Percentiles rank a stretch among this genome's conserved stretches.
These are phyloP conservation scores for Gonium pectorale DNA, from an alignment of 139 green algal species.

Conservation along the genomic window DNA sequence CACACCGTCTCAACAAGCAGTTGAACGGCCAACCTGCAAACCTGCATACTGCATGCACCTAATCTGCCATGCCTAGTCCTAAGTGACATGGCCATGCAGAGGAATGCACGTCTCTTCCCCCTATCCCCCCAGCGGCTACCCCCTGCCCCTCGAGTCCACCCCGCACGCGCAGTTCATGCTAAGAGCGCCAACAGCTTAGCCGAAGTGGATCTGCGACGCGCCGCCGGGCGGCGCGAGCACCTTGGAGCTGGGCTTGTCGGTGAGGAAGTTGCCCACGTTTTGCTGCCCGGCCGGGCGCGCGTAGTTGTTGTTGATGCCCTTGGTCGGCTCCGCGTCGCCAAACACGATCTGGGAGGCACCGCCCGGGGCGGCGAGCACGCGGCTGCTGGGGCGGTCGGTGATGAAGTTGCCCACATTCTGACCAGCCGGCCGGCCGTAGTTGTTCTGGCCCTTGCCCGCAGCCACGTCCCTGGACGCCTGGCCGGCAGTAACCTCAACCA, in stretches of 20 bases:
- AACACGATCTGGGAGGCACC: constrained; percentile 56
- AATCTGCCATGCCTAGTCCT: no score
- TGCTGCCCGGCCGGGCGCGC: constrained; percentile 19
- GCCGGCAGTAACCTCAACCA: constrained; percentile 40
- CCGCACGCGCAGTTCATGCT: no score
- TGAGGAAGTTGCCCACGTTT: constrained; percentile 68
- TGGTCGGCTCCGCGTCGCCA: constrained; percentile 17
- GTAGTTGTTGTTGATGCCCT: constrained; percentile 47
- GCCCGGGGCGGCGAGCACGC: constrained; percentile 85
- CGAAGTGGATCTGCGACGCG: constrained; percentile 33
- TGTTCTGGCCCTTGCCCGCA: constrained; percentile 46
- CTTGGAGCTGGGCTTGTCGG: constrained; percentile 41
- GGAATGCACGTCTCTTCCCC: no score
- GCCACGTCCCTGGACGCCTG: constrained; percentile 24
- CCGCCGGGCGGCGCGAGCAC: constrained; percentile 26
- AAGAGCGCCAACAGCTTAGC: no score
- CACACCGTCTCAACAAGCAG: no score
- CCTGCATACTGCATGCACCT: no score
- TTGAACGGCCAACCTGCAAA: no score
- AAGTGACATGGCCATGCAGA: no score
- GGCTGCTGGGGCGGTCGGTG: constrained; percentile 59
- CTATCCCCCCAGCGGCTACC: no score
- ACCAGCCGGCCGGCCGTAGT: constrained; percentile 44
- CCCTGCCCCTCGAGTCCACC: no score
- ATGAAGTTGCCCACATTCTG: constrained; percentile 68